Percentiles rank a stretch among this genome's conserved stretches.
These are phyloP conservation scores for Penicillium hesseltinei DNA, from an alignment of 2,329 filamentous ascomycete species.

Conservation along the genomic window DNA sequence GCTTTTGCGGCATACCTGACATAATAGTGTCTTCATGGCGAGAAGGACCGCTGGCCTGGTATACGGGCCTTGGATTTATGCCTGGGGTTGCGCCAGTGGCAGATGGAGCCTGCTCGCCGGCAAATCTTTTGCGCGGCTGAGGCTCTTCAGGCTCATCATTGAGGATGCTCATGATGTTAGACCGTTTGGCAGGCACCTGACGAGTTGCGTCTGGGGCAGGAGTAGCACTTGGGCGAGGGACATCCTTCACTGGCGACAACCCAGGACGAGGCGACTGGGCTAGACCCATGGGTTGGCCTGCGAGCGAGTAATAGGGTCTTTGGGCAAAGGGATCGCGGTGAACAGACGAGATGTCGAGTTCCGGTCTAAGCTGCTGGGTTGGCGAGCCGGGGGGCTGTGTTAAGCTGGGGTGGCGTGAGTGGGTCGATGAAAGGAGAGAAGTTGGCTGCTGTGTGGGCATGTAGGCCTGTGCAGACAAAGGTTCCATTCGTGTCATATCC, in stretches of 20 bases:
- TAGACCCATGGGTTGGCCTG: conserved; percentile 26
- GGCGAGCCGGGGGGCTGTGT: conserved; percentile 38
- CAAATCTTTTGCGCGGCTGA: conserved; percentile 46
- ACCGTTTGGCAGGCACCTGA: conserved; percentile 48
- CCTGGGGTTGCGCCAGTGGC: conserved; percentile 12
- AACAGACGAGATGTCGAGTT: conserved; percentile 35
- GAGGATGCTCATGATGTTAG: conserved; percentile 50
- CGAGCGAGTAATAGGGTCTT: conserved; percentile 33
- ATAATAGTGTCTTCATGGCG: conserved; percentile 28
- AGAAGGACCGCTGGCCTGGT: conserved; percentile 24
- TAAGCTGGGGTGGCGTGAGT: conserved; percentile 39
- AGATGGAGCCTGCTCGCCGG: conserved; percentile 37
- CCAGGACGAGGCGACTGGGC: conserved; percentile 30
- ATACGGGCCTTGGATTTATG: conserved; percentile 31
- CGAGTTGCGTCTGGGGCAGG: conserved; percentile 37
- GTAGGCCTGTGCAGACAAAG: conserved; percentile 32
- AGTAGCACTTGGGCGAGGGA: conserved; percentile 34
- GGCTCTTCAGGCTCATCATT: conserved; percentile 51
- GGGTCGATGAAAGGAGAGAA: conserved; percentile 28
- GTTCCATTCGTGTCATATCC: conserved; percentile 38
- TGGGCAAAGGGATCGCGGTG: conserved; percentile 39
- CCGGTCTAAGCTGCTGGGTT: conserved; percentile 30
- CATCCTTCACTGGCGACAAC: conserved; percentile 39
- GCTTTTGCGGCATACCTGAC: conserved; percentile 24
- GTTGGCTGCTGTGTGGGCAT: conserved; percentile 30